Evolutionary conservation across 2,329 filamentous ascomycete species (phyloP).

Genomic region (Oidium heveae): DNA sequence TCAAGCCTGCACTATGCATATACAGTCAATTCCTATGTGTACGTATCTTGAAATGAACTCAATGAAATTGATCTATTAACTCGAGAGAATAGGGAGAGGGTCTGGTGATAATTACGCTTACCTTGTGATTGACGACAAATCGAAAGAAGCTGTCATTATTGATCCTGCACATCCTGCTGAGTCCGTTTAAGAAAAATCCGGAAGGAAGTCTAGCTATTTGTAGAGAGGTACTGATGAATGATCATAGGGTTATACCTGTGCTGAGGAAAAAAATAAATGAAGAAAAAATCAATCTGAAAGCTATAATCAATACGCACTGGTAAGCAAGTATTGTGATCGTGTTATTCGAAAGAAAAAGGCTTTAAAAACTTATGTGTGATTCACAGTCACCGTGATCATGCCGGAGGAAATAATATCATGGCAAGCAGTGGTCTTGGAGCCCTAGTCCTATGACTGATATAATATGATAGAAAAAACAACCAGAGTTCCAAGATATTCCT

Average conservation of each 20-base stretch:
- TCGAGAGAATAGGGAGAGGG: constrained; percentile 35
- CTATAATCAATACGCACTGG: constrained; percentile 95
- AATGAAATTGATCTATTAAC: constrained; percentile 3
- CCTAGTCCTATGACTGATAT: neutral
- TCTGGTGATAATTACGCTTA: constrained; percentile 68
- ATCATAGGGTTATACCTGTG: constrained; percentile 28
- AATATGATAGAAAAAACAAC: constrained; percentile 5
- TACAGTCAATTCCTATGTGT: constrained; percentile 79
- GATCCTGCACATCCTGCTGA: constrained; percentile 59
- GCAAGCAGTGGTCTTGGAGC: constrained; percentile 20
- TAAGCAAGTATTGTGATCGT: constrained; percentile 20
- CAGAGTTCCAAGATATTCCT: constrained; percentile 20
- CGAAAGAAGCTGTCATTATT: constrained; percentile 53
- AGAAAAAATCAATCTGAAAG: constrained; percentile 57
- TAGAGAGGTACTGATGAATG: constrained; percentile 1
- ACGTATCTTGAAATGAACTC: constrained; percentile 16
- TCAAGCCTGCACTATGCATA: constrained; percentile 37
- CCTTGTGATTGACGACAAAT: constrained; percentile 52
- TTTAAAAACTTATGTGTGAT: neutral
- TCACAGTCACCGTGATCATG: constrained; percentile 74
- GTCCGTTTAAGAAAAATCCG: constrained; percentile 21
- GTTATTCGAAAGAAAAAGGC: too few relatives aligned
- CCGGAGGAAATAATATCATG: constrained; percentile 69
- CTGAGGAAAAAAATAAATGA: constrained; percentile 48
- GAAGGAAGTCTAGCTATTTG: too few relatives aligned